These are phyloP conservation scores for Eremothecium sinecaudum DNA, from an alignment of 1,139 yeast species.

Conservation along the genomic window DNA sequence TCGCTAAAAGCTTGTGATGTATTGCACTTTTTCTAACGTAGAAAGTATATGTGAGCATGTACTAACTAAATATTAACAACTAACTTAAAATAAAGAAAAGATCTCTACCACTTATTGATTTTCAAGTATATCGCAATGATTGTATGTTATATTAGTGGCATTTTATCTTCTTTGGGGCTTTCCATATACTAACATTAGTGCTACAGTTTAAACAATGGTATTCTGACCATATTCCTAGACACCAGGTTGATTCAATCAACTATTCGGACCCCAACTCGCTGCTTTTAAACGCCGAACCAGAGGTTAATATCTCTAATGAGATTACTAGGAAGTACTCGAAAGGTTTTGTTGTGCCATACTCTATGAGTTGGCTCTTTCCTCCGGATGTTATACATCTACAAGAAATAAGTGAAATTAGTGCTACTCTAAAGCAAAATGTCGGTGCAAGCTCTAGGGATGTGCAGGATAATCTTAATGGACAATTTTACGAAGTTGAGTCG, in stretches of 20 bases:
- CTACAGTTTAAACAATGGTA: constrained; percentile 32
- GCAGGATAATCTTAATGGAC: neutral
- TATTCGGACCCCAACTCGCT: constrained; percentile 21
- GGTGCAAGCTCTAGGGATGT: constrained; percentile 2
- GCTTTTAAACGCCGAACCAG: constrained; percentile 20
- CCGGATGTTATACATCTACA: constrained; percentile 5
- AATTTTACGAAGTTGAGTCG: constrained; percentile 7
- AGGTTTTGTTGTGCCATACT: constrained; percentile 6
- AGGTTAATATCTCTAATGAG: constrained; percentile 12
- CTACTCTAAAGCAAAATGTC: neutral
- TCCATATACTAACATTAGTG: constrained; percentile 5
- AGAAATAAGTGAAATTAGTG: constrained; percentile 13
- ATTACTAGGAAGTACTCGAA: neutral
- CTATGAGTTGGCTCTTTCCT: constrained; percentile 8
- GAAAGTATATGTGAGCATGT: no score
- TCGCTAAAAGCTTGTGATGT: no score
- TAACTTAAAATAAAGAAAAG: no score
- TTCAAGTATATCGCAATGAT: constrained; percentile 10
- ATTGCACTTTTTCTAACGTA: no score
- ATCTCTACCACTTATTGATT: no score
- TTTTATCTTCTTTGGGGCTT: no score
- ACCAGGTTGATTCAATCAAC: constrained; percentile 22
- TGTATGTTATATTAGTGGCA: constrained; percentile 8
- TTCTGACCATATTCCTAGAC: constrained; percentile 28
- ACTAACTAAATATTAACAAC: no score